These are phyloP conservation scores for Phaeotremella skinneri DNA, from an alignment of 768 basidiomycete species.

Conservation along the genomic window DNA sequence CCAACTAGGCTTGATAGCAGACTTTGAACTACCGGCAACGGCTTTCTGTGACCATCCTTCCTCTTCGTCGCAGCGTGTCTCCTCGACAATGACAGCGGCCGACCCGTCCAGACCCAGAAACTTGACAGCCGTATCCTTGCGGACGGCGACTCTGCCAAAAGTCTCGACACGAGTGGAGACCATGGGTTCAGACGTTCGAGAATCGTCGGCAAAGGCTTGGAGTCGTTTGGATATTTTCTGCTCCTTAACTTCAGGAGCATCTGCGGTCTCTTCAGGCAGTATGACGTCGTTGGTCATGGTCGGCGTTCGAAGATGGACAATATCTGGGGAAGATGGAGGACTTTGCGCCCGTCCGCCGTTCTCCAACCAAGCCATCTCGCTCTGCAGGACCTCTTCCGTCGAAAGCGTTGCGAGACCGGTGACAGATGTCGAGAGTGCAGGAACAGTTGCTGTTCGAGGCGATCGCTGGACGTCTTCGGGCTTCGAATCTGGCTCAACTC, in stretches of 20 bases:
- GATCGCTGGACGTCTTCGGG: conserved; percentile 13
- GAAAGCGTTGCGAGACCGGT: conserved; percentile 30
- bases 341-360: conserved; percentile 15
- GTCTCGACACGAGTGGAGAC: conserved; percentile 35
- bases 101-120: conserved; percentile 31
- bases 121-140: conserved; percentile 40
- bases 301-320: conserved; percentile 25
- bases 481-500: conserved; percentile 5
- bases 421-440: conserved; percentile 26
- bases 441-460: conserved; percentile 26
- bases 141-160: conserved; percentile 41
- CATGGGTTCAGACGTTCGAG: conserved; percentile 28
- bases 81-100: conserved; percentile 22
- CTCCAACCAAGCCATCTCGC: conserved; percentile 42
- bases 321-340: conserved; percentile 24
- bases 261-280: conserved; percentile 12
- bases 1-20: conserved; percentile 34
- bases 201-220: conserved; percentile 23
- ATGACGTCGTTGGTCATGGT: conserved; percentile 10
- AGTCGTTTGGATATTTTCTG: conserved; percentile 27
- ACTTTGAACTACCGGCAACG: conserved; percentile 21
- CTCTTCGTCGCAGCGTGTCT: conserved; percentile 30
- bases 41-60: conserved; percentile 30
- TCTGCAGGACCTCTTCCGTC: conserved; percentile 35
- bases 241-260: conserved; percentile 21